Evolutionary conservation across 768 basidiomycete genomes (phyloP).

Genomic region (Hirschioporus abietinus): DNA sequence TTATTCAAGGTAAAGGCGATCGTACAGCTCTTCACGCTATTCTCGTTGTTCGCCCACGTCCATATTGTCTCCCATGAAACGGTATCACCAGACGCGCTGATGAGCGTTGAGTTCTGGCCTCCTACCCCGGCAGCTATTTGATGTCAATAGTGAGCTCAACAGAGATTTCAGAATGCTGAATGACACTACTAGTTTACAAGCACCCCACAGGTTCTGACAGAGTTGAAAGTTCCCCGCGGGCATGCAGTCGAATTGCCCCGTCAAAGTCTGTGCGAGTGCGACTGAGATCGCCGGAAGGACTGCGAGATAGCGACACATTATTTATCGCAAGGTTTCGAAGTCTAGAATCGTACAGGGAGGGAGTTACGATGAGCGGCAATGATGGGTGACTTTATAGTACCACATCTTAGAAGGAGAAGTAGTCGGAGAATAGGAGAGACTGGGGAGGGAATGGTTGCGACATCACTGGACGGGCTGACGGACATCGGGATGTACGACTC

Average conservation of each 20-base stretch:
- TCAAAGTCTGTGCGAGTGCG: conserved; percentile 33
- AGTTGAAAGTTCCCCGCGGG: conserved; percentile 44
- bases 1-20: not conserved
- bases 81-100: conserved; percentile 30
- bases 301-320: not conserved
- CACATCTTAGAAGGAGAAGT: not conserved
- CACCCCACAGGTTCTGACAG: conserved; percentile 57
- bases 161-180: not conserved
- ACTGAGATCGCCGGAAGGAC: not conserved
- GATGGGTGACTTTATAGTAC: not conserved
- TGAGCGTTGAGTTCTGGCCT: conserved; percentile 42
- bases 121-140: conserved; percentile 40
- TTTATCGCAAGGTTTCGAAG: not conserved
- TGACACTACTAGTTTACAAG: conserved; percentile 23
- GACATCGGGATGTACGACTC: no score
- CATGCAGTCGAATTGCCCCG: conserved; percentile 39
- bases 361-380: conserved; percentile 7
- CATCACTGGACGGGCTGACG: not conserved
- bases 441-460: not conserved
- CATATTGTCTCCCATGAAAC: conserved; percentile 52
- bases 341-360: not conserved
- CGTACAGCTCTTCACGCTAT: conserved; percentile 54
- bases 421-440: not conserved
- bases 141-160: not conserved
- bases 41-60: conserved; percentile 45